Evolutionary conservation across 2,329 filamentous ascomycete species (phyloP).

Genomic region (Trichoderma hamatum): DNA sequence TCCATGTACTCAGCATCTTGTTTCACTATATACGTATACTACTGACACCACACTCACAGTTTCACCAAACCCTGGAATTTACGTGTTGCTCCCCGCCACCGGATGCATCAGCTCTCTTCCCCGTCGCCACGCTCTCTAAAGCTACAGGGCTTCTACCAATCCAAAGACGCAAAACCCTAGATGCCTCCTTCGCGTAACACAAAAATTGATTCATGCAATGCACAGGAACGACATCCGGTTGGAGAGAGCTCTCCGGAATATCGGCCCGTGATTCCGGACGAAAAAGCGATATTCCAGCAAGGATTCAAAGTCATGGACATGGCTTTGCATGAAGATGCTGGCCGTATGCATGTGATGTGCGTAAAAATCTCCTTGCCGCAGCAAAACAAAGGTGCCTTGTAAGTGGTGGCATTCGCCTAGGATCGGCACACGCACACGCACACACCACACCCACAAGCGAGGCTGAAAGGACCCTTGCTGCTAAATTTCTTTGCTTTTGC

Average conservation of each 20-base stretch:
- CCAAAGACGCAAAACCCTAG: background rate
- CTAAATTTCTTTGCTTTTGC: background rate
- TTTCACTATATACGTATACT: no score
- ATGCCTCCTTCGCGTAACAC: background rate
- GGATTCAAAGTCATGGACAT: background rate
- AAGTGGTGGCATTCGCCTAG: background rate
- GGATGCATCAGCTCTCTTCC: slow-evolving; percentile 13
- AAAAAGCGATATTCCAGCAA: background rate
- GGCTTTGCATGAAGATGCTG: background rate
- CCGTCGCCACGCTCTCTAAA: background rate
- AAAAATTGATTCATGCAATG: slow-evolving; percentile 15
- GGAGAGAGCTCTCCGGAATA: slow-evolving; percentile 20
- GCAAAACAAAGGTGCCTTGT: background rate
- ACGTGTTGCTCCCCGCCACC: background rate
- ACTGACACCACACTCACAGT: background rate
- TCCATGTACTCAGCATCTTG: no score
- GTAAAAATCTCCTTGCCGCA: background rate
- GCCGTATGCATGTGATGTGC: background rate
- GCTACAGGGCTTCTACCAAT: slow-evolving; percentile 18
- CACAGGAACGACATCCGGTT: slow-evolving; percentile 24
- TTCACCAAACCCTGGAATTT: background rate
- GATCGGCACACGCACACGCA: background rate
- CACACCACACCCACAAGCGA: background rate
- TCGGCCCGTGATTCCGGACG: background rate
- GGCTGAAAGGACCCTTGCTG: background rate